Percentiles rank a stretch among this genome's conserved stretches.
Evolutionary conservation across 192 early-diverging fungal genomes (phyloP).

Genomic region (Pecoramyces ruminantium): DNA sequence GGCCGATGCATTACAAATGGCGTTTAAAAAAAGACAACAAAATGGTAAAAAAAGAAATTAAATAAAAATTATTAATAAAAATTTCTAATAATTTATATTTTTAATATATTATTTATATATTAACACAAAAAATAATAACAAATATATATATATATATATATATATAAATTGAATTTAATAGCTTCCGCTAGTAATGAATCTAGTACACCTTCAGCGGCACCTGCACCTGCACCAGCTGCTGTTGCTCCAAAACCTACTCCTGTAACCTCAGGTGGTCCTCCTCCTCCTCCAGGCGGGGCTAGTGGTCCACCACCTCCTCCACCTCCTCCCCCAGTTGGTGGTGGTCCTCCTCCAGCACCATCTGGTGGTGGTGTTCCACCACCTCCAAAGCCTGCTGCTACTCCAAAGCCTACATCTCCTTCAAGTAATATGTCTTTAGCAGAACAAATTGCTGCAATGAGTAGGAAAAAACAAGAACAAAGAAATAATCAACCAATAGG

Average conservation of each 20-base stretch:
- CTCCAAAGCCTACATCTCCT: not conserved
- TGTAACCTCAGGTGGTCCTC: not conserved
- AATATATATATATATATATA: too few relatives aligned
- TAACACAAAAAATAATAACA: too few relatives aligned
- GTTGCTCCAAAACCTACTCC: not conserved
- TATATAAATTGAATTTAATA: too few relatives aligned
- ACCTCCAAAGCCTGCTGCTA: not conserved
- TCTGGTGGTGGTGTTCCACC: not conserved
- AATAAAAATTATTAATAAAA: too few relatives aligned
- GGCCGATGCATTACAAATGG: not conserved
- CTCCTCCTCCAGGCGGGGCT: not conserved
- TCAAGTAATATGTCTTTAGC: not conserved
- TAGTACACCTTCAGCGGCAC: too few relatives aligned
- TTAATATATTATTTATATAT: too few relatives aligned
- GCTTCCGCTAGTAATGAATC: too few relatives aligned
- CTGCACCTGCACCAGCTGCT: not conserved
- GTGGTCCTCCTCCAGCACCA: too few relatives aligned
- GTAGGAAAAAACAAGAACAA: not conserved
- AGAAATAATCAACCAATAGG: not conserved
- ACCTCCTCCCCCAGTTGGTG: not conserved
- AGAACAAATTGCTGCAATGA: not conserved
- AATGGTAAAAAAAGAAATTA: too few relatives aligned
- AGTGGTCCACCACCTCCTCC: not conserved
- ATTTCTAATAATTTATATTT: too few relatives aligned
- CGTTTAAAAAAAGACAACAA: not conserved